phyloP scores from a whole-genome alignment of 2,329 filamentous ascomycete genomes.

The Xylaria sp. region DNA sequence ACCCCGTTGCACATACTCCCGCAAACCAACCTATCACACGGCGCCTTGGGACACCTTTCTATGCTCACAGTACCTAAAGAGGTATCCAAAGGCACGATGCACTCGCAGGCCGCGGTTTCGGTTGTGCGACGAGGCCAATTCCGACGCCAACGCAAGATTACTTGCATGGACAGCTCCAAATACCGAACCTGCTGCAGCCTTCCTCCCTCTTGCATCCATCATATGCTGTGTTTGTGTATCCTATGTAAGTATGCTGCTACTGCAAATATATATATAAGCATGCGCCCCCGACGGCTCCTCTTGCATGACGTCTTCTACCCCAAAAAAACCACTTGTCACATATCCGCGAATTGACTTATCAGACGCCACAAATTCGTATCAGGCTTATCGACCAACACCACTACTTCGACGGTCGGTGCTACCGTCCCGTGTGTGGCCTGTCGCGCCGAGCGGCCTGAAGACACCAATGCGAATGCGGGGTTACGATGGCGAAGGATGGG shows the following conservation, averaged over 20 bases:
- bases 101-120: slow-evolving; percentile 9
- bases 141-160: slow-evolving; percentile 34
- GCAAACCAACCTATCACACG: slow-evolving; percentile 18
- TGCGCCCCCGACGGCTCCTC: not conserved
- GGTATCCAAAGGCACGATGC: slow-evolving; percentile 7
- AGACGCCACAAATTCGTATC: slow-evolving; percentile 25
- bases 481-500: slow-evolving; percentile 5
- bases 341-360: slow-evolving; percentile 8
- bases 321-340: slow-evolving; percentile 19
- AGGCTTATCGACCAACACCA: slow-evolving; percentile 2
- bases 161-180: slow-evolving; percentile 27
- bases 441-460: slow-evolving; percentile 1
- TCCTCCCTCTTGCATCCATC: slow-evolving; percentile 11
- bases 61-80: too few relatives aligned
- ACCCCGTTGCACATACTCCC: not conserved
- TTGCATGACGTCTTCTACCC: slow-evolving; percentile 12
- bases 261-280: slow-evolving; percentile 3
- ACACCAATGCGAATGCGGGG: slow-evolving; percentile 23
- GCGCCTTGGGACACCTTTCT: slow-evolving; percentile 6
- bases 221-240: slow-evolving; percentile 5
- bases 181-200: slow-evolving; percentile 28
- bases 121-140: slow-evolving; percentile 16
- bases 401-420: slow-evolving; percentile 4
- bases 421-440: not conserved
- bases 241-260: too few relatives aligned